Percentiles rank a stretch among this genome's conserved stretches.
These are phyloP conservation scores for Helotiales sp. DNA, from an alignment of 2,329 filamentous ascomycete species.

Conservation along the genomic window DNA sequence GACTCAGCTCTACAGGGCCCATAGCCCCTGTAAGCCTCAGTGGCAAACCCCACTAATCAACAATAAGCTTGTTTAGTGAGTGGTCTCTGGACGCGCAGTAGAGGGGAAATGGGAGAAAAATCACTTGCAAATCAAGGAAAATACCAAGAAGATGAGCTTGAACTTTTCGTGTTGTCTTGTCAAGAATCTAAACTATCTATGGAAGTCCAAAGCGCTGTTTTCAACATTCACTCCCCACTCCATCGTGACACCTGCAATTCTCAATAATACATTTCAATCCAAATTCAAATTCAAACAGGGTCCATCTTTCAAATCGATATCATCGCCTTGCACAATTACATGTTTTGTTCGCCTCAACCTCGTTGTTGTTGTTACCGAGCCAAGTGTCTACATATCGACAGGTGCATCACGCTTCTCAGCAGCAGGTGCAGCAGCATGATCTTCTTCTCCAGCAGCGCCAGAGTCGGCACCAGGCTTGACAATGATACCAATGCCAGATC, in stretches of 20 bases:
- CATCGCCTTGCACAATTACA: constrained; percentile 5
- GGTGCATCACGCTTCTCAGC: constrained; percentile 12
- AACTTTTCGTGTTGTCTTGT: constrained; percentile 9
- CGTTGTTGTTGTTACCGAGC: constrained; percentile 1
- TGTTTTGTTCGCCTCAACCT: constrained; percentile 4
- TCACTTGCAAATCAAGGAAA: neutral
- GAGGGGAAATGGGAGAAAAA: neutral
- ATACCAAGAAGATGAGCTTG: neutral
- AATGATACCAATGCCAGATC: constrained; percentile 45
- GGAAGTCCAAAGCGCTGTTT: neutral
- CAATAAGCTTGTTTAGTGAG: neutral
- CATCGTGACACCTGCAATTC: constrained; percentile 16
- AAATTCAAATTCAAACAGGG: constrained; percentile 15
- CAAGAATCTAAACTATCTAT: constrained; percentile 10
- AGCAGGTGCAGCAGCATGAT: constrained; percentile 11
- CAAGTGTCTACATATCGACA: neutral
- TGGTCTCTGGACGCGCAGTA: neutral
- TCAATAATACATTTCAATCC: constrained; percentile 17
- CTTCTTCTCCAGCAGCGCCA: constrained; percentile 1
- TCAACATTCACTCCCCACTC: neutral
- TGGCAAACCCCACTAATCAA: too few species aligned
- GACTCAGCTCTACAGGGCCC: too few species aligned
- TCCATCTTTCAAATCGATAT: constrained; percentile 10
- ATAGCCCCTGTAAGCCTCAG: too few species aligned
- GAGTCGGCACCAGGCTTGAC: constrained; percentile 22